phyloP scores from a whole-genome alignment of 768 basidiomycete species.

The Holtermanniella nyarrowii region DNA sequence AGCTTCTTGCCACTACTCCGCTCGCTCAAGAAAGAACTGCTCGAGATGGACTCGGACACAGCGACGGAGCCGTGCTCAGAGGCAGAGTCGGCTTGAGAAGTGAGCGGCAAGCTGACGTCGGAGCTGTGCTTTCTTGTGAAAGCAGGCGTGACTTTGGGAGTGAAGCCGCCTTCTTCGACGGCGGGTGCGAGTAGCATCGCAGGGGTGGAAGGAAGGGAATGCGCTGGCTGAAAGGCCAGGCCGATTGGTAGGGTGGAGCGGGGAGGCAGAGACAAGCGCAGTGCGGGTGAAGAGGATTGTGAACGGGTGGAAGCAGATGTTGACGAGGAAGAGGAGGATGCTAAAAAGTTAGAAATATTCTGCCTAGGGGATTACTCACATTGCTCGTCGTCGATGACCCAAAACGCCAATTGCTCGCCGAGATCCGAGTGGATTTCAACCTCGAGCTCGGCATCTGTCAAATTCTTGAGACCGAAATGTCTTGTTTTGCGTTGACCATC shows the following conservation, averaged over 20 bases:
- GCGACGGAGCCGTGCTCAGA: constrained; percentile 11
- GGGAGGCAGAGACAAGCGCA: constrained; percentile 12
- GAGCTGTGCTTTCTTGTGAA: constrained; percentile 14
- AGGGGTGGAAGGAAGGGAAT: constrained; percentile 1
- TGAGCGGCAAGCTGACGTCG: constrained; percentile 8
- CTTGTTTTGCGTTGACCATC: constrained; percentile 21
- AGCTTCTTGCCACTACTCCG: background rate
- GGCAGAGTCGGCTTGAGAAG: background rate
- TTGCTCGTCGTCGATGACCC: constrained; percentile 25
- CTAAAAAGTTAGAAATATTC: constrained; percentile 10
- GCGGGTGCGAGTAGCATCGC: constrained; percentile 1
- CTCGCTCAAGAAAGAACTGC: constrained; percentile 5
- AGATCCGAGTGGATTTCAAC: constrained; percentile 24
- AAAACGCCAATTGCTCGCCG: constrained; percentile 18
- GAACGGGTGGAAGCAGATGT: constrained; percentile 12
- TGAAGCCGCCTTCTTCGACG: constrained; percentile 15
- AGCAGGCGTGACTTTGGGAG: constrained; percentile 22
- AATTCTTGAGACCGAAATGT: constrained; percentile 23
- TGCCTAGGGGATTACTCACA: constrained; percentile 10
- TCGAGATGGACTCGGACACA: constrained; percentile 6
- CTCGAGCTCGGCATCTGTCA: constrained; percentile 10
- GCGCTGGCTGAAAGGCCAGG: constrained; percentile 26
- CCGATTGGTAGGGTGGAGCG: constrained; percentile 14
- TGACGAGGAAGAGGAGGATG: constrained; percentile 17
- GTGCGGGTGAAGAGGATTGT: constrained; percentile 7